Conservation (phyloP, 371 early-diverging fungal species). For the Encephalitozoon romaleae region DNA sequence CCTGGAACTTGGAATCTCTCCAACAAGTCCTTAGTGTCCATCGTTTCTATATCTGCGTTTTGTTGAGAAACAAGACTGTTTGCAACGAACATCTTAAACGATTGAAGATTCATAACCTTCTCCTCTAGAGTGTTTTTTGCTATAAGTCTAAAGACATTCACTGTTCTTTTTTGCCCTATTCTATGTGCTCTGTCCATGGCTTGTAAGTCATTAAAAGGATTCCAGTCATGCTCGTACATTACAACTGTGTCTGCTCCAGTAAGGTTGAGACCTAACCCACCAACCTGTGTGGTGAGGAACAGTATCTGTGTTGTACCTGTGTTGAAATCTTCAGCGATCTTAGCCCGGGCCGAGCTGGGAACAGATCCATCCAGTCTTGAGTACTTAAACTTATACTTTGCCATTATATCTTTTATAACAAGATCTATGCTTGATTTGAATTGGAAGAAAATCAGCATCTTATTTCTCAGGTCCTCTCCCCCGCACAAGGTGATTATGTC, state of each 20-base stretch:
- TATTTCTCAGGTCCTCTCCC: conserved; percentile 63
- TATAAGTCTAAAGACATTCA: conserved; percentile 82
- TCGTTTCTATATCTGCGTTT: conserved; percentile 64
- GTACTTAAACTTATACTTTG: conserved; percentile 61
- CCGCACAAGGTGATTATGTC: conserved; percentile 77
- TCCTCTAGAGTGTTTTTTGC: conserved; percentile 80
- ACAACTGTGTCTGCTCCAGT: conserved; percentile 97
- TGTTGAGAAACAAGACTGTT: conserved; percentile 88
- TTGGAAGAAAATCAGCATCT: conserved; percentile 91
- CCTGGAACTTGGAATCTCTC: conserved; percentile 48
- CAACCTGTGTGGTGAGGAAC: conserved; percentile 87
- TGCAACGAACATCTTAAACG: conserved; percentile 96
- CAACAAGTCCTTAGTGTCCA: conserved; percentile 58
- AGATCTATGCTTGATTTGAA: conserved; percentile 86
- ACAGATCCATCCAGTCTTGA: conserved; percentile 88
- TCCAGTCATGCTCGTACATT: conserved; percentile 99
- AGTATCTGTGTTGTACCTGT: conserved; percentile 83
- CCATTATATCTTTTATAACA: conserved; percentile 67
- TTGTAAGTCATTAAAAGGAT: conserved; percentile 93
- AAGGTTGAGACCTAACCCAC: conserved; percentile 92
- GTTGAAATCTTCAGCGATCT: conserved; percentile 83
- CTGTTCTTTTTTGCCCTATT: conserved; percentile 87
- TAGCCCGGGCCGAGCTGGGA: conserved; percentile 68
- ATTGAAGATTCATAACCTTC: conserved; percentile 88
- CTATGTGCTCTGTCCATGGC: conserved; percentile 95